Evolutionary conservation across 2,329 filamentous ascomycete species (phyloP).

Genomic region (Coniochaeta sp.): DNA sequence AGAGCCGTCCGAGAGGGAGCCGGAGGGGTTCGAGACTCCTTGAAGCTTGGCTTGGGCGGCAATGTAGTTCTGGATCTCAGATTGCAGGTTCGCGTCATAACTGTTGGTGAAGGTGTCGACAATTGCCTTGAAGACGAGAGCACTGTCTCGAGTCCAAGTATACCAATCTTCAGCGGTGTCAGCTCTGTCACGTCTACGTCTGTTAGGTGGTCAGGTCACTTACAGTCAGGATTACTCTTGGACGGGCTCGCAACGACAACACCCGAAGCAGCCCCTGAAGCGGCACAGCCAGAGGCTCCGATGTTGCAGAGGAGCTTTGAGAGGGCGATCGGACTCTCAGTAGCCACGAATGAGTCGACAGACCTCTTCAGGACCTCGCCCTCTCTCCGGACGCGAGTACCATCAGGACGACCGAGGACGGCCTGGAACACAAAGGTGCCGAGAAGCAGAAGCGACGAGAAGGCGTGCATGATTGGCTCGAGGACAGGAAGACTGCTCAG

Average conservation of each 20-base stretch:
- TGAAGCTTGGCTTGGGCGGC: constrained; percentile 60
- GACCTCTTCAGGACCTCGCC: constrained; percentile 34
- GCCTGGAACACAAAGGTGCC: constrained; percentile 44
- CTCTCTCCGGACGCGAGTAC: constrained; percentile 21
- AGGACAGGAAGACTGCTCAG: background rate
- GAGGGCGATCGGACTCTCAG: constrained; percentile 44
- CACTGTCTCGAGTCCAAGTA: constrained; percentile 72
- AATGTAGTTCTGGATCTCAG: constrained; percentile 61
- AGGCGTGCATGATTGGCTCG: constrained; percentile 27
- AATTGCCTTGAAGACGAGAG: constrained; percentile 61
- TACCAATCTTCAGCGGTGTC: constrained; percentile 53
- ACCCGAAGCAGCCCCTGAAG: constrained; percentile 38
- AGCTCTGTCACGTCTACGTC: background rate
- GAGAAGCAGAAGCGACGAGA: constrained; percentile 42
- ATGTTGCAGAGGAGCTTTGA: constrained; percentile 52
- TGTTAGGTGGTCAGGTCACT: constrained; percentile 18
- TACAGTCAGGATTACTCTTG: constrained; percentile 47
- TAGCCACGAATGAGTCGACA: constrained; percentile 45
- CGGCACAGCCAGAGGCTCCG: constrained; percentile 44
- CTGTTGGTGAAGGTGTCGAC: constrained; percentile 56
- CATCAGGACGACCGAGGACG: constrained; percentile 38
- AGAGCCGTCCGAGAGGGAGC: constrained; percentile 40
- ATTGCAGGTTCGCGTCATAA: constrained; percentile 52
- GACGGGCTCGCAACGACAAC: constrained; percentile 52
- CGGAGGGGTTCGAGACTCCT: constrained; percentile 62